A percentile compares a stretch with the other conserved stretches of the same genome.
phyloP scores from a whole-genome alignment of 1,139 yeast species.

The Pichia norvegensis region DNA sequence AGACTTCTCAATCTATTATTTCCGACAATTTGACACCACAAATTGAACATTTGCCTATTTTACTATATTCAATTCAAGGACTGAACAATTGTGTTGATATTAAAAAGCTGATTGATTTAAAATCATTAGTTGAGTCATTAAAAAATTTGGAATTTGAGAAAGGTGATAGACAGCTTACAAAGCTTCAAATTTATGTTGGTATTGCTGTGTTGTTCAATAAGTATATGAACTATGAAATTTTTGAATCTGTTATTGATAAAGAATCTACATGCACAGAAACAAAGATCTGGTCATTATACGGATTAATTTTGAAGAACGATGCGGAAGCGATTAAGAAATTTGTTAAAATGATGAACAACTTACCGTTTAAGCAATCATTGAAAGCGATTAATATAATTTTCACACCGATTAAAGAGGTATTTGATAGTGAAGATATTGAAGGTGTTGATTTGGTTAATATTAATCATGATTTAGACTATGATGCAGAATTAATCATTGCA shows the following conservation, averaged over 20 bases:
- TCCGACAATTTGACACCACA: background rate
- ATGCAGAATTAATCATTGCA: conserved; percentile 2
- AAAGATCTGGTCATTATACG: conserved; percentile 13
- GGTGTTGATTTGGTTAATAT: background rate
- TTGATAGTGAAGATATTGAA: conserved; percentile 9
- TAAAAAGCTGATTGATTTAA: background rate
- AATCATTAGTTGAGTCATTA: background rate
- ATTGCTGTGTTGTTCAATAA: conserved; percentile 12
- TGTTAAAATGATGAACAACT: conserved; percentile 1
- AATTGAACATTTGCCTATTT: conserved; percentile 6
- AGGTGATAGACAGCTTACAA: background rate
- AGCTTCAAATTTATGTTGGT: conserved; percentile 8
- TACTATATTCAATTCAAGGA: conserved; percentile 8
- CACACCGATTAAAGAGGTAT: conserved; percentile 9
- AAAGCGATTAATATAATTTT: conserved; percentile 11
- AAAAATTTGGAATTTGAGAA: background rate
- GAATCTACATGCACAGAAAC: conserved; percentile 2
- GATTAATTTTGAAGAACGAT: conserved; percentile 15
- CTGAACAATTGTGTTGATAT: conserved; percentile 5
- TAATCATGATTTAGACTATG: background rate
- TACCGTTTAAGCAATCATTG: conserved; percentile 1
- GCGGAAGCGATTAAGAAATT: conserved; percentile 7
- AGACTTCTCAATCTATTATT: background rate
- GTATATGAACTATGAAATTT: conserved; percentile 8
- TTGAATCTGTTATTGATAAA: background rate